Evolutionary conservation across 139 green algal genomes (phyloP), one percentile per base, ranked within the genome.

Genomic region (Auxenochlorella pyrenoidosa): DNA sequence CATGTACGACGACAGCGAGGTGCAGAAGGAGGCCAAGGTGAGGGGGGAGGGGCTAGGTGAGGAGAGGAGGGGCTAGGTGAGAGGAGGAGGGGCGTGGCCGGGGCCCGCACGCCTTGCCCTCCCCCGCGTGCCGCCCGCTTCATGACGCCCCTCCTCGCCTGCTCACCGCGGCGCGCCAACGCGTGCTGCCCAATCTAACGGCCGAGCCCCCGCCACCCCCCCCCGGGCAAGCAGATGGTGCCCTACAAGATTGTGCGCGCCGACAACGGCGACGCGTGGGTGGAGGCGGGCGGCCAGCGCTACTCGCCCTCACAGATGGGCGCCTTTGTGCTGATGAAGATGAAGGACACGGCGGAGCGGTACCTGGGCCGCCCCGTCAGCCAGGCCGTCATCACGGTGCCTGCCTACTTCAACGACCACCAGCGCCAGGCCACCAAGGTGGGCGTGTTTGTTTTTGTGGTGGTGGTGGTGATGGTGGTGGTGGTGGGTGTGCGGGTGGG

Each of bases 401-500:
- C 98, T 5, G 98, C 98, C 16, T 99, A 99, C 92, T 99, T 99
- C 95, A 99, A 99, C 90, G 98, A 99, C 93, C 92, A 94, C 24
- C 98, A 99, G 92, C 93, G 97, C 47, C 97, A 99, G 92, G 94
- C 94, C 41, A 96, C 94, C 75, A 96, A 96, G 79, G 93, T 95
- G 63, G 12, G 80, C 51, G 36, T 4, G 5, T 2, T 28, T n/a
- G n/a, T n/a, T n/a, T n/a, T n/a, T n/a, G n/a, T n/a, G n/a, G n/a
- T n/a, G n/a, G n/a, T n/a, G n/a, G n/a, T n/a, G n/a, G n/a, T n/a
- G n/a, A n/a, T n/a, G n/a, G n/a, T n/a, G n/a, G n/a, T n/a, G n/a
- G n/a, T n/a, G n/a, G n/a, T n/a, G n/a, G n/a, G n/a, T n/a, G n/a
- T n/a, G n/a, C n/a, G n/a, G n/a, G n/a, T n/a, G n/a, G n/a, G n/a